Percentiles rank a stretch among this genome's conserved stretches.
Evolutionary conservation across 495 filamentous ascomycete species (phyloP).

Genomic region (Penicillium malachiteum): DNA sequence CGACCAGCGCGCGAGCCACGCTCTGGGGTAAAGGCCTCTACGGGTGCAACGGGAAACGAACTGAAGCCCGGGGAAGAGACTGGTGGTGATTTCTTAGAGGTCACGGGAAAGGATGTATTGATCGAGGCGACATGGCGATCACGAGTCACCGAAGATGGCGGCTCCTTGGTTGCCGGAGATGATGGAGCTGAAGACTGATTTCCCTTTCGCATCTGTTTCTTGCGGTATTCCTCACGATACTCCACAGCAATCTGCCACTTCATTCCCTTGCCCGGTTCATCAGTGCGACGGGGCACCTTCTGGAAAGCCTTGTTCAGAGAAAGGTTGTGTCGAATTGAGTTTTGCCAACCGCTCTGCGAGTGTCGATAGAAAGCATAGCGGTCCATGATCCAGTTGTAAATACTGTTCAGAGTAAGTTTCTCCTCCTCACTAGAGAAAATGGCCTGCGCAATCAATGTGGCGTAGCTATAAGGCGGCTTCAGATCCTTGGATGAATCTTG

Average conservation of each 20-base stretch:
- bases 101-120: slow-evolving; percentile 42
- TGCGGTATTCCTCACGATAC: slow-evolving; percentile 71
- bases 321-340: slow-evolving; percentile 94
- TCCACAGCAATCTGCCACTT: slow-evolving; percentile 91
- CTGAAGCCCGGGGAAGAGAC: slow-evolving; percentile 48
- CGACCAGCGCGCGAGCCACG: slow-evolving; percentile 41
- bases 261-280: slow-evolving; percentile 98
- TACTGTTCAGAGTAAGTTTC: slow-evolving; percentile 81
- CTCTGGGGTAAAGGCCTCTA: slow-evolving; percentile 50
- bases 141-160: slow-evolving; percentile 24
- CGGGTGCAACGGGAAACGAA: slow-evolving; percentile 46
- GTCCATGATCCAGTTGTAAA: slow-evolving; percentile 87
- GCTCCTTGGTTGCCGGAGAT: slow-evolving; percentile 45
- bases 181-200: slow-evolving; percentile 48
- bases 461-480: slow-evolving; percentile 94
- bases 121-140: slow-evolving; percentile 34
- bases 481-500: slow-evolving; percentile 78
- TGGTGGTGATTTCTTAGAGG: slow-evolving; percentile 54
- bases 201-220: slow-evolving; percentile 53
- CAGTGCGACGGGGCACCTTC: slow-evolving; percentile 85
- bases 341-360: slow-evolving; percentile 89
- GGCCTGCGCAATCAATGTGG: slow-evolving; percentile 94
- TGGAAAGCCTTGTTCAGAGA: slow-evolving; percentile 91
- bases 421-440: slow-evolving; percentile 82
- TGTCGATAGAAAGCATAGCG: slow-evolving; percentile 89